Percentiles rank a stretch among this genome's conserved stretches.
Conservation (phyloP, 1,139 yeast species). For the Debaryomyces psychrophilus region DNA sequence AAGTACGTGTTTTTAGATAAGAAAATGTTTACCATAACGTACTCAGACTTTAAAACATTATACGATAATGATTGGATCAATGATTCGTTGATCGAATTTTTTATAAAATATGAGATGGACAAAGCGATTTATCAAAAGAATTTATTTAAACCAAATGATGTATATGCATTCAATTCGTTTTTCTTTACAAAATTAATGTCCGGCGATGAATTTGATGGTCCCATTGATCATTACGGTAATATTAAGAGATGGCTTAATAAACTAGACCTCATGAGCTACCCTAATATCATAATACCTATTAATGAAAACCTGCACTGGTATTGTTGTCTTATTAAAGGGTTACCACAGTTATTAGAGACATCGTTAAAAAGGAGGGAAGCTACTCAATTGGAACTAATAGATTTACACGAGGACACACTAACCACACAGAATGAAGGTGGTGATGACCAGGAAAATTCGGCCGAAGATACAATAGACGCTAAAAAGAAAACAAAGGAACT, state of each 20-base stretch:
- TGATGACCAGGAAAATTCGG: background rate
- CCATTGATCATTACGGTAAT: slow-evolving; percentile 55
- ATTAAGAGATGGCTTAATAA: slow-evolving; percentile 81
- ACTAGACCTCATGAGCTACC: slow-evolving; percentile 62
- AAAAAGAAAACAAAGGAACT: background rate
- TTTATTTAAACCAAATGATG: slow-evolving; percentile 28
- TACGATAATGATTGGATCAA: slow-evolving; percentile 77
- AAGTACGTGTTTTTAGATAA: slow-evolving; percentile 52
- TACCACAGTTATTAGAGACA: slow-evolving; percentile 35
- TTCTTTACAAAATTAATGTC: slow-evolving; percentile 70
- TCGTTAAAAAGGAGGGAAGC: slow-evolving; percentile 13
- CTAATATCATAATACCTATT: slow-evolving; percentile 76
- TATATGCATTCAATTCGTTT: slow-evolving; percentile 79
- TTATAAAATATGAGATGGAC: slow-evolving; percentile 60
- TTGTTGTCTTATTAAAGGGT: slow-evolving; percentile 64
- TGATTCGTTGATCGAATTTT: slow-evolving; percentile 73
- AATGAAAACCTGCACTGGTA: slow-evolving; percentile 89
- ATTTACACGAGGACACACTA: background rate
- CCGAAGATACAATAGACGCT: background rate
- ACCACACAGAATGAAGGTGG: background rate
- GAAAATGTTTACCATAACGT: slow-evolving; percentile 52
- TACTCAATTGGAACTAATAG: background rate
- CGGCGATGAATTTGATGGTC: slow-evolving; percentile 18
- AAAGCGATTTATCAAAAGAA: slow-evolving; percentile 29
- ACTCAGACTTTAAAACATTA: slow-evolving; percentile 67